Base-by-base conservation (phyloP, 805 yeast genomes). In the Nakazawaea ernobii region DNA sequence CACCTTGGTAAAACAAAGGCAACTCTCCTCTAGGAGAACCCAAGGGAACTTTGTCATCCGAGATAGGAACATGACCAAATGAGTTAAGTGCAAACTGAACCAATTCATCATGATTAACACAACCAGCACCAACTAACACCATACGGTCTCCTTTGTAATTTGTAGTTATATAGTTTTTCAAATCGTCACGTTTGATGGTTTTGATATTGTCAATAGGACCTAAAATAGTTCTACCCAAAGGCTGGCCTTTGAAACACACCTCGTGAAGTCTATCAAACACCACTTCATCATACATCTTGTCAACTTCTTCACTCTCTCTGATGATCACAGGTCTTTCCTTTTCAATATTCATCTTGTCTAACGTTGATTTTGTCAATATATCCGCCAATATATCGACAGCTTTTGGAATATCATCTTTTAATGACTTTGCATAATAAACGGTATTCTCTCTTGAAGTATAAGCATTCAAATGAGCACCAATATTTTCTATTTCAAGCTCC, bases 381-480 rank as follows among this genome's bases (percentile, higher is more conserved):
- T 94, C 99, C 52, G 94, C 76, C 48, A 94, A 70, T 38, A 94
- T 88, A 60, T 90, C 95, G 28, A 94, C 87, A 20, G 95, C 82
- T 59, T 80, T 80, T 51, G 91, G 86, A 39, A 95, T 82, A 60
- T 95, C 96, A 32, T 74, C 74, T 55, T 80, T 76, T 49, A 91
- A 71, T 29, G 97, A 79, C 66, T 89, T 90, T 42, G 98, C 96
- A 66, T 90, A 94, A 66, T 91, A 94, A 8, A 92, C 99, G 1
- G 99, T 94, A 67, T 90, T 91, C 62, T 94, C 99, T 60, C 99
- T 80, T 17, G 97, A 89, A 2, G 99, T 94, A 71, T 94, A 94
- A n/a, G 99, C 99, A 63, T 95, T 94, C 59, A 94, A 78, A 68
- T 94, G 99, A 26, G 97, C 89, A 4, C 99, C 99, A 59, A 91